Evolutionary conservation across 208 protist species (phyloP), one percentile per base, ranked within the genome.

Genomic region (Trypanosoma rangeli): DNA sequence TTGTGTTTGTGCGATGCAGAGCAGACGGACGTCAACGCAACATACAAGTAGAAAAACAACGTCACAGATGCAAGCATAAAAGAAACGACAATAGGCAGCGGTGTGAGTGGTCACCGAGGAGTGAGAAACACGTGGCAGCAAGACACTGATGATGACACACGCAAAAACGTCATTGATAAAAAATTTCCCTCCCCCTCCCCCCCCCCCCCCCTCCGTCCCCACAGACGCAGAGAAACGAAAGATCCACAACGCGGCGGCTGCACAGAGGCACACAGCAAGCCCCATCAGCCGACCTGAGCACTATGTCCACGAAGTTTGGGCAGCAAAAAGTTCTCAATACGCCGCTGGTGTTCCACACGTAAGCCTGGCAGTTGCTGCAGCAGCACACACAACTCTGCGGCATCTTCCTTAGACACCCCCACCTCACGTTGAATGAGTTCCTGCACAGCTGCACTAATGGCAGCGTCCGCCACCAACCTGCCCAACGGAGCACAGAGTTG

Each of bases 401-500:
- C 70, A 5, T 82, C 75, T 35, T 78, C 74, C 13, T 63, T 49
- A 10, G 76, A 65, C 54, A 80, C 66, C 9, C 57, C 55, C 42
- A 76, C 57, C 29, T 88, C 77, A 10, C 82, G 82, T 49, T 71
- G 60, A 18, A 77, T 68, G 16, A 95, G 74, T 72, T 92, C 87
- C 55, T 83, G 79, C 61, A 95, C 74, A 10, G 80, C 75, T 16
- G 85, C 85, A 9, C 79, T 79, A 5, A 93, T 82, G 16, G 81
- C 77, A 3, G 86, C 84, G 60, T 95, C 86, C 24, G 74, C 70
- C 61, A 95, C 22, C 35, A 86, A 75, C 15, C 48, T 65, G n/a
- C 85, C 85, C n/a, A 95, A 72, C 31, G 33, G 63, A 62, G 82
- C 79, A 37, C 73, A 82, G 22, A 86, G 78, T 71, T 93, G 76